Base-by-base conservation (phyloP, 2,329 filamentous ascomycete species). In the Chalaropsis ovoidea region DNA sequence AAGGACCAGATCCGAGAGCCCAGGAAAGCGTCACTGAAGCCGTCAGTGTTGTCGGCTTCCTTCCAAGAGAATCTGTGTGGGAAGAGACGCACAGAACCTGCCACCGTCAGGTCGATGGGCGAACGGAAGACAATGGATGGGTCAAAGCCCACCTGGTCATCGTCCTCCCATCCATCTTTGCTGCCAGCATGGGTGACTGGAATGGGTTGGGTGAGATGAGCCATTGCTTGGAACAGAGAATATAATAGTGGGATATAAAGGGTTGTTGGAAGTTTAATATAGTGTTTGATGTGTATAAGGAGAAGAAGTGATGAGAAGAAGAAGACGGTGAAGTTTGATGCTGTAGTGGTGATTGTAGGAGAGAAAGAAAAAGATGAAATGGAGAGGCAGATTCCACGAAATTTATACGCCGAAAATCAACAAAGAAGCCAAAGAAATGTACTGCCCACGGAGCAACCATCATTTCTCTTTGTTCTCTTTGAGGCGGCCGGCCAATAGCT, bases 1-100 rank as follows among this genome's bases (percentile, higher is more conserved):
- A 67, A n/a, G 17, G 45, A 49, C 66, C 66, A 67, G 15, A 64
- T 54, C 27, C 58, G 45, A n/a, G 47, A 42, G 22, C 52, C 45
- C 31, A 65, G 22, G 19, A 61, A 62, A 5, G 31, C 31, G 24
- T 64, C 62, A 24, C 19, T 43, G 22, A 64, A 62, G 8, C 13
- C 39, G 15, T 43, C 24, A 1, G 27, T 22, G 10, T 47, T 49
- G 4, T 60, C 41, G 24, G 27, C 22, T 24, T 41, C 52, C 31
- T 13, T 31, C 66, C 66, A 67, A 31, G 45, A 17, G n/a, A 54
- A 62, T 41, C 24, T 62, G 39, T 42, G 39, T 8, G 42, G 35
- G 19, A 39, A 15, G 1, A 65, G 41, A 17, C 19, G 15, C 19
- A 65, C 43, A 22, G 27, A 35, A 13, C 31, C 42, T 35, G 61